Evolutionary conservation across 202 grass and related monocot genomes (phyloP).

Genomic region (Elaeis oleifera): DNA sequence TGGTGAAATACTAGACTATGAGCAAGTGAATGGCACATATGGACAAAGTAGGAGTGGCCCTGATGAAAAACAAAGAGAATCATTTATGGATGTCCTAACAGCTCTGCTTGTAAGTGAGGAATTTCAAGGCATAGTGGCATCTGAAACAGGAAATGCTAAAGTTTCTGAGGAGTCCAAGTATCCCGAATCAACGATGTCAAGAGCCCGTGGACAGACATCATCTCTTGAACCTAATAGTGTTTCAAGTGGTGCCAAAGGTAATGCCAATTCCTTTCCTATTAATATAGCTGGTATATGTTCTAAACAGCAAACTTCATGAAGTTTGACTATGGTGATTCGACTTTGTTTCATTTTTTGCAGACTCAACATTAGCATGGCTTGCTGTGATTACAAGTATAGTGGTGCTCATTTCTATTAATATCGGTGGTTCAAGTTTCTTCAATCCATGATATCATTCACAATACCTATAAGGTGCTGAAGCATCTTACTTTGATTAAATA

Average conservation of each 20-base stretch:
- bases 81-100: slow-evolving; percentile 88
- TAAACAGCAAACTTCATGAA: not conserved
- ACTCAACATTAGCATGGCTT: slow-evolving; percentile 68
- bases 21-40: slow-evolving; percentile 6
- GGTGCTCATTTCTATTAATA: slow-evolving; percentile 56
- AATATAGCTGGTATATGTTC: slow-evolving; percentile 18
- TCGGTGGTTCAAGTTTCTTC: slow-evolving; percentile 70
- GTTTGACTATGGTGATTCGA: not conserved
- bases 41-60: slow-evolving; percentile 13
- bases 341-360: slow-evolving; percentile 29
- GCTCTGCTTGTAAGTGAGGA: slow-evolving; percentile 94
- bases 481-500: not conserved
- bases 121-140: slow-evolving; percentile 92
- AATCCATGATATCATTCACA: slow-evolving; percentile 39
- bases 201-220: not conserved
- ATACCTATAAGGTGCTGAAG: not conserved
- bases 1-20: slow-evolving; percentile 53
- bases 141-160: slow-evolving; percentile 40
- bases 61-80: slow-evolving; percentile 55
- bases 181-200: slow-evolving; percentile 12
- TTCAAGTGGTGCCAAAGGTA: slow-evolving; percentile 45
- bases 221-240: slow-evolving; percentile 17
- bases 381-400: slow-evolving; percentile 59
- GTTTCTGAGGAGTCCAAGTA: slow-evolving; percentile 22
- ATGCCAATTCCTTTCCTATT: not conserved